phyloP scores from a whole-genome alignment of 2,329 filamentous ascomycete genomes.

The Beauveria medogensis region DNA sequence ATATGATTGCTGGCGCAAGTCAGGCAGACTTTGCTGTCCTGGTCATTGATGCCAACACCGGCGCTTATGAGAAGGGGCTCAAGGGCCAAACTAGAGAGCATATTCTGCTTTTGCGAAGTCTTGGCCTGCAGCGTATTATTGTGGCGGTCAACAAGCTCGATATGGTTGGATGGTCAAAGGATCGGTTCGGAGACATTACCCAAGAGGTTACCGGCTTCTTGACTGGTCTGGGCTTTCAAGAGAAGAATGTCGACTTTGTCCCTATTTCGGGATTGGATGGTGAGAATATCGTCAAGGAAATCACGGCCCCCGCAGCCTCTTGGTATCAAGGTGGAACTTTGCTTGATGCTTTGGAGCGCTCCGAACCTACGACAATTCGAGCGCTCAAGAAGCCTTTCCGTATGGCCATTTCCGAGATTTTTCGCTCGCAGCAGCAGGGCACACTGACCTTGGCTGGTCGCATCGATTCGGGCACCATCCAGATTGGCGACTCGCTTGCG shows the following conservation, averaged over 20 bases:
- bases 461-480: conserved; percentile 74
- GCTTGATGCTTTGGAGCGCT: conserved; percentile 76
- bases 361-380: conserved; percentile 57
- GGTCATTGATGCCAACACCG: conserved; percentile 83
- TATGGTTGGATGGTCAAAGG: conserved; percentile 71
- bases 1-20: conserved; percentile 96
- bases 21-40: conserved; percentile 94
- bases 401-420: conserved; percentile 82
- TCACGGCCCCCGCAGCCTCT: conserved; percentile 45
- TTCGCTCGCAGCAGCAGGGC: conserved; percentile 68
- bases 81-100: conserved; percentile 94
- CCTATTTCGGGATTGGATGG: conserved; percentile 85
- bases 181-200: conserved; percentile 76
- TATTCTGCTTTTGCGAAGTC: conserved; percentile 77
- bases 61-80: conserved; percentile 87
- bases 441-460: conserved; percentile 80
- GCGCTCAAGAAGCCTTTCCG: conserved; percentile 73
- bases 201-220: conserved; percentile 80
- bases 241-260: conserved; percentile 76
- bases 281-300: conserved; percentile 66
- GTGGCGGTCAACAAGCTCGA: conserved; percentile 96
- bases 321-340: conserved; percentile 82
- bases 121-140: conserved; percentile 81
- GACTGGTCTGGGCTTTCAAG: conserved; percentile 69
- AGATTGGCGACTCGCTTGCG: conserved; percentile 72